Percentiles rank a stretch among this genome's conserved stretches.
Conservation (phyloP, 169 alveolate species). For the Cyclospora cayetanensis region DNA sequence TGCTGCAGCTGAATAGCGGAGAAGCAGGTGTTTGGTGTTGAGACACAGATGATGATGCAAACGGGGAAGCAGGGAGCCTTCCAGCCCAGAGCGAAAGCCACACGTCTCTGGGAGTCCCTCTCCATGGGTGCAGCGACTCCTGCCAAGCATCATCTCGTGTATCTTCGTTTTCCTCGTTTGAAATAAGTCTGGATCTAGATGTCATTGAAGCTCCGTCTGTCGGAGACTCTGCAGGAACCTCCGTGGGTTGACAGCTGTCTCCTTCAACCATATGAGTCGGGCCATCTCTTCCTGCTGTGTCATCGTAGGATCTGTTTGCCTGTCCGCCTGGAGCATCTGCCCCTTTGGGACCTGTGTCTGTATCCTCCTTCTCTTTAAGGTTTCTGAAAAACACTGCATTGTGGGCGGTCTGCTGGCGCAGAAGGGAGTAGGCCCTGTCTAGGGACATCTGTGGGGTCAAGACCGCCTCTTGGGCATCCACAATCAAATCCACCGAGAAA, state of each 20-base stretch:
- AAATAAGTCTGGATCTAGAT: too few relatives aligned
- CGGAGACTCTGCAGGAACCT: not conserved
- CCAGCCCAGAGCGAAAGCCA: too few relatives aligned
- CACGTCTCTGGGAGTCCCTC: not conserved
- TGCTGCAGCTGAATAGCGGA: not conserved
- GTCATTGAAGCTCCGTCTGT: too few relatives aligned
- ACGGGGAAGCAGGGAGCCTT: not conserved
- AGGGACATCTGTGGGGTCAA: conserved; percentile 41
- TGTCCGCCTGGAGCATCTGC: not conserved
- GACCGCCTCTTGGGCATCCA: conserved; percentile 52
- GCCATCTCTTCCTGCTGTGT: too few relatives aligned
- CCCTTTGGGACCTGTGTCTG: not conserved
- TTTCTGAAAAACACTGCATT: not conserved
- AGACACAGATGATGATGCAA: not conserved
- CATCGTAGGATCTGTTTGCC: too few relatives aligned
- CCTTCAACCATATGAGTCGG: too few relatives aligned
- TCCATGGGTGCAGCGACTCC: not conserved
- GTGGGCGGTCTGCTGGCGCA: conserved; percentile 15
- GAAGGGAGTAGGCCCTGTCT: conserved; percentile 51
- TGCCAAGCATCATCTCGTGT: not conserved
- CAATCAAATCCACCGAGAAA: conserved; percentile 46
- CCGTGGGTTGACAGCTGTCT: too few relatives aligned
- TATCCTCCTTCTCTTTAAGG: not conserved
- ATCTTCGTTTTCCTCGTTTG: not conserved
- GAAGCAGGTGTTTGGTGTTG: not conserved